Conservation (phyloP, 495 filamentous ascomycete species). For the Penicillium canescens region DNA sequence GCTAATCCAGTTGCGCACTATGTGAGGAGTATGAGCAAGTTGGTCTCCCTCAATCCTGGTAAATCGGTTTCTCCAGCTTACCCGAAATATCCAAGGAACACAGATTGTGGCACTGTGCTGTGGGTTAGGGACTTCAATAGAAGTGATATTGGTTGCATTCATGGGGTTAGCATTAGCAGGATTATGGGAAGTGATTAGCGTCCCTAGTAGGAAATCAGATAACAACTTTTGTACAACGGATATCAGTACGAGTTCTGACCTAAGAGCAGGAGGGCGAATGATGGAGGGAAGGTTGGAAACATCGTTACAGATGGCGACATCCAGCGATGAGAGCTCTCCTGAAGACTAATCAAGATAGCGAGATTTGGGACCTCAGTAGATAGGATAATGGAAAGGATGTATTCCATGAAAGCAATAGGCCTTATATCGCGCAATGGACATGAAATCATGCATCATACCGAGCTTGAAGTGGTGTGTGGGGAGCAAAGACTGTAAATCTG, state of each 20-base stretch:
- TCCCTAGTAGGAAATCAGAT: not conserved
- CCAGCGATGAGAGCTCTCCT: too few species aligned
- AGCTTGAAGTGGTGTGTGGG: conserved; percentile 1
- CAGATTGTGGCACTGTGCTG: conserved; percentile 6
- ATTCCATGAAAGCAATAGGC: not conserved
- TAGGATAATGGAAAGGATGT: not conserved
- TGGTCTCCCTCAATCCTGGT: too few species aligned
- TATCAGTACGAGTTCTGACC: conserved; percentile 1
- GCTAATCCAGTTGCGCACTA: conserved; percentile 14
- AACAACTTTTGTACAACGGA: not conserved
- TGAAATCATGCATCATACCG: not conserved
- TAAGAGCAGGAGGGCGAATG: not conserved
- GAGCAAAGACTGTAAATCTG: not conserved
- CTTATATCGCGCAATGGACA: conserved; percentile 3
- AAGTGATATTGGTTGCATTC: conserved; percentile 5
- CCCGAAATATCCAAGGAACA: conserved; percentile 14
- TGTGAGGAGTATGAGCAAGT: not conserved
- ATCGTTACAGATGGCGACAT: not conserved
- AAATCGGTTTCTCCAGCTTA: not conserved
- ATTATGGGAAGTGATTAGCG: not conserved
- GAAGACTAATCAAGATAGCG: too few species aligned
- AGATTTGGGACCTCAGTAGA: not conserved
- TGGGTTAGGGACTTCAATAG: not conserved
- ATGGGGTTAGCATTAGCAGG: conserved; percentile 10
- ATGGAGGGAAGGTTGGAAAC: not conserved